Evolutionary conservation across 257 asterid species (phyloP).

Genomic region (Capsicum baccatum): DNA sequence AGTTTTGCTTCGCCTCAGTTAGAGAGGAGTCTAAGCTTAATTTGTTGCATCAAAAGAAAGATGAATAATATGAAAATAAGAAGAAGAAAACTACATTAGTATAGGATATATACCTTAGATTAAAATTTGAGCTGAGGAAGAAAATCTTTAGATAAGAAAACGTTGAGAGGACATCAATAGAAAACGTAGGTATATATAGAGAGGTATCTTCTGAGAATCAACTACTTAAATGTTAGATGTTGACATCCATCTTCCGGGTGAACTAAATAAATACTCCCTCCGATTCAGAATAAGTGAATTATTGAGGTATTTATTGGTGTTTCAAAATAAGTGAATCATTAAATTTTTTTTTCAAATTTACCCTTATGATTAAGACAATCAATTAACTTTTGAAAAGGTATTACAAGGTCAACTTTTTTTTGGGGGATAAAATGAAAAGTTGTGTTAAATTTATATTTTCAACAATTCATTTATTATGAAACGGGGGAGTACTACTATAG

Average conservation of each 20-base stretch:
- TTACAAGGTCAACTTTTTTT: too few species aligned
- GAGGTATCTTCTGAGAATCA: not conserved
- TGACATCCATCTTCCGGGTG: not conserved
- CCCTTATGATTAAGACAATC: too few species aligned
- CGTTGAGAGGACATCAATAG: not conserved
- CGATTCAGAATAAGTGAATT: too few species aligned
- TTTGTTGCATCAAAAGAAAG: not conserved
- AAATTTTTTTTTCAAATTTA: too few species aligned
- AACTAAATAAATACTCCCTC: not conserved
- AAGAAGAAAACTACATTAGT: not conserved
- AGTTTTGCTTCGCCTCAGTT: not conserved
- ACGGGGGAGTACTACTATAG: too few species aligned
- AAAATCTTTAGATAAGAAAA: constrained; percentile 5
- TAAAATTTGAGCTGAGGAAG: not conserved
- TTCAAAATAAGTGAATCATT: too few species aligned
- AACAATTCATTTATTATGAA: too few species aligned
- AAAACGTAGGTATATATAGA: not conserved
- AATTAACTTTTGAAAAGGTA: too few species aligned
- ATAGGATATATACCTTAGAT: not conserved
- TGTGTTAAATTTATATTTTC: too few species aligned
- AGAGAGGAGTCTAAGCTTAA: not conserved
- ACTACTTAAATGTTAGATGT: not conserved
- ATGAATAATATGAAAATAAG: not conserved
- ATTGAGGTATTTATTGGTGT: too few species aligned
- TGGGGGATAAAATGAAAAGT: too few species aligned